Evolutionary conservation across 106 monocot genomes (phyloP), one percentile per base, ranked within the genome.

Genomic region (Cymbidium sinense): DNA sequence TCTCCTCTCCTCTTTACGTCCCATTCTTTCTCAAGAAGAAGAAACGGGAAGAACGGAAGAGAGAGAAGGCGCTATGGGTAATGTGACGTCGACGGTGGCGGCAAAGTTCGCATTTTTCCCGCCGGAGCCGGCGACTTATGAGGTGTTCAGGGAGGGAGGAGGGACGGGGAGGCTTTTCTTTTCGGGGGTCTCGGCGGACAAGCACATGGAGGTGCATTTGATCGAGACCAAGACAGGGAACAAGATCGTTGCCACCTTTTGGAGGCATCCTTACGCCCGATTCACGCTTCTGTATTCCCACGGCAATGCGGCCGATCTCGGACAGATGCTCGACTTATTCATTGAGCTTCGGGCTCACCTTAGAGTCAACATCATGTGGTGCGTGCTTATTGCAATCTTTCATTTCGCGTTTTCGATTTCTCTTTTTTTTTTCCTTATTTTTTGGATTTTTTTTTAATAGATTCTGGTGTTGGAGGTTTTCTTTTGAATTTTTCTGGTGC

Each of bases 251-350:
- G 86, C 98, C 30, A 82, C 90, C 1, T 98, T 92, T 73, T 94
- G 89, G 98, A 83, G 85, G 20, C 88, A 94, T 83, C 94, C 94
- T 10, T 30, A 23, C 35, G 94, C 98, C 7, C 79, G 86, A 34
- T 75, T 94, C 74, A 98, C 98, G 33, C 62, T 98, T 25, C 84
- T 98, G 21, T 98, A 98, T 75, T 98, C 98, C 55, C 98, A 98
- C 17, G 98, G 98, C 39, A 98, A 98, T 82, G 98, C 98, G 71
- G 98, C 98, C 74, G 98, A 98, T 79, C 88, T 98, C 50, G 98
- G 98, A 17, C 98, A 98, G 90, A 92, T 98, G 92, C 58, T 92
- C 39, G 91, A 94, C 75, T 85, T 98, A 47, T 92, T 98, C 82
- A 73, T 90, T 30, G 88, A 94, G 90, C 98, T 98, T 81, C 83